Evolutionary conservation across 2,329 filamentous ascomycete genomes (phyloP).

Genomic region (Aulographum hederae): DNA sequence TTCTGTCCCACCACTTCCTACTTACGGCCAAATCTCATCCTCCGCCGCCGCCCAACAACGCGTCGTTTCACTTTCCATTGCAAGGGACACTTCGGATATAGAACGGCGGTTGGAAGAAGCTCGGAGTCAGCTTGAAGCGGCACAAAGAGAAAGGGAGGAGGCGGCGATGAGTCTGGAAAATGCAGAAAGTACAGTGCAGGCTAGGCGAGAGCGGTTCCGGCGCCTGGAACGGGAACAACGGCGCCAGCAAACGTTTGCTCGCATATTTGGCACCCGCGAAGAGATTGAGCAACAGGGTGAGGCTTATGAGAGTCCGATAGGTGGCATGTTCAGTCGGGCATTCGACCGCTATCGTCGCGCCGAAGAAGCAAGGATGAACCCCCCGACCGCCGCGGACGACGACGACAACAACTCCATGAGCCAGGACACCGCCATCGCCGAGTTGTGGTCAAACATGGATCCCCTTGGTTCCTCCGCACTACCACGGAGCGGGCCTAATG

Average conservation of each 20-base stretch:
- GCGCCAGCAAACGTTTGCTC: slow-evolving; percentile 7
- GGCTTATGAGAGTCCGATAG: slow-evolving; percentile 29
- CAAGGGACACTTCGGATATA: neutral
- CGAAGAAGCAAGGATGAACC: slow-evolving; percentile 12
- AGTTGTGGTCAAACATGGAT: neutral
- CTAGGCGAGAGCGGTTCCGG: neutral
- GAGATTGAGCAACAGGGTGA: slow-evolving; percentile 26
- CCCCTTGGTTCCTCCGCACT: neutral
- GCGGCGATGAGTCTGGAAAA: neutral
- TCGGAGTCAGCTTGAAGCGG: neutral
- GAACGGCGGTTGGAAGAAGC: slow-evolving; percentile 1
- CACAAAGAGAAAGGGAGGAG: neutral
- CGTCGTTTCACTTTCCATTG: neutral
- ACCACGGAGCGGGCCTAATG: too few species aligned
- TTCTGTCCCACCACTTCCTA: neutral
- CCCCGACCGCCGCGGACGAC: neutral
- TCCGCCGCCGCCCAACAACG: neutral
- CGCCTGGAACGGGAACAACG: neutral
- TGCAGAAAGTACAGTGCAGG: slow-evolving; percentile 1
- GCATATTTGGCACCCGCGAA: slow-evolving; percentile 27
- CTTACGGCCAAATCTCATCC: neutral
- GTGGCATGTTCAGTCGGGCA: slow-evolving; percentile 27
- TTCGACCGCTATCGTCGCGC: slow-evolving; percentile 23
- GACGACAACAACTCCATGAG: slow-evolving; percentile 4
- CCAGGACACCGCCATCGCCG: slow-evolving; percentile 2